Percentiles rank a stretch among this genome's conserved stretches.
phyloP scores from a whole-genome alignment of 108 stramenopile genomes.

The Skeletonema potamos region DNA sequence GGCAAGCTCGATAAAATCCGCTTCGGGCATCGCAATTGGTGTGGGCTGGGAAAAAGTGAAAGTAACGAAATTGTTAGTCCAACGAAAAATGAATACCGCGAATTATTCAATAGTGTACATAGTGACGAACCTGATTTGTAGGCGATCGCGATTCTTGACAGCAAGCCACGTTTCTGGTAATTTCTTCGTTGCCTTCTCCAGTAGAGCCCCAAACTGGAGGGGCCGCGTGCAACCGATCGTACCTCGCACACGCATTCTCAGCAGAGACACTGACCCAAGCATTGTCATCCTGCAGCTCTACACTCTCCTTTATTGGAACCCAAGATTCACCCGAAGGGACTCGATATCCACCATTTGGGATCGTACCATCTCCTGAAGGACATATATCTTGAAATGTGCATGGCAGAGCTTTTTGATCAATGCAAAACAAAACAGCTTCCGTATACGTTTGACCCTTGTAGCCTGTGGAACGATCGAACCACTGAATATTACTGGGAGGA shows the following conservation, averaged over 20 bases:
- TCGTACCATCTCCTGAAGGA: constrained; percentile 18
- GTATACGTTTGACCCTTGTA: constrained; percentile 29
- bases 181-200: constrained; percentile 20
- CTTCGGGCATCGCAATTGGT: neutral
- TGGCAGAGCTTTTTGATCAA: constrained; percentile 14
- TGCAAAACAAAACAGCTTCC: constrained; percentile 23
- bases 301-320: constrained; percentile 12
- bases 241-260: constrained; percentile 2
- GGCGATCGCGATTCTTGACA: constrained; percentile 6
- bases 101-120: neutral
- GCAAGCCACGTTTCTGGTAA: constrained; percentile 31
- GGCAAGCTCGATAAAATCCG: neutral
- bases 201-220: constrained; percentile 8
- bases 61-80: neutral
- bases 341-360: constrained; percentile 10
- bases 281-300: constrained; percentile 19
- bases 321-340: constrained; percentile 6
- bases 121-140: neutral
- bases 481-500: neutral
- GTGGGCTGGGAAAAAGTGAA: neutral
- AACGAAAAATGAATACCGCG: neutral
- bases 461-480: constrained; percentile 24
- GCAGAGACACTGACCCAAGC: constrained; percentile 37
- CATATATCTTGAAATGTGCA: constrained; percentile 33
- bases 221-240: constrained; percentile 13